Base-by-base conservation (phyloP, 495 filamentous ascomycete genomes). In the Halenospora varia region DNA sequence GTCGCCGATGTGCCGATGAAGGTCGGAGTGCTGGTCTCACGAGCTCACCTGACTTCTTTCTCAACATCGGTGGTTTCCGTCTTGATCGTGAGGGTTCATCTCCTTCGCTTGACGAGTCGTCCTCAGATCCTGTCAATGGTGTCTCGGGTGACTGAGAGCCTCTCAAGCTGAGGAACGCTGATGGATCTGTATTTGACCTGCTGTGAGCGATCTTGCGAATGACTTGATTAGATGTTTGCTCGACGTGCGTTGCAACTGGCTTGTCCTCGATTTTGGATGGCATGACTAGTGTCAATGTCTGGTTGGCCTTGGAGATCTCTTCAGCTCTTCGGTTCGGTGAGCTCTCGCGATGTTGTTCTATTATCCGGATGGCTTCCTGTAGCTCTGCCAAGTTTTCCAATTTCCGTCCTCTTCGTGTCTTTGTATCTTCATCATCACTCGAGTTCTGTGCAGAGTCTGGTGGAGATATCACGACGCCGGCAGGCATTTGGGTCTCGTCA, bases 11-110 rank as follows among this genome's bases (percentile, higher is more conserved):
- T 22, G 64, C 61, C 2, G 86, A 88, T 3, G 89, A 71, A 23
- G 87, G 84, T 49, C 93, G 86, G 41, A 98, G 78, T 1, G 94
- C 96, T 3, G 94, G 96, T 61, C 93, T 86, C 51, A 98, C 94
- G 50, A 97, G 80, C 71, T 98, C 94, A 22, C 94, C 94, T 40
- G 94, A 97, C 79, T 98, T 98, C 78, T 98, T 98, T 55, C 94
- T 85, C 51, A 98, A 85, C 85, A 97, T 90, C 19, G 84, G 84
- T 19, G 91, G 91, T 72, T 89, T 92, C 41, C 71, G 69, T 61
- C 72, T 60, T 60, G 76, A 53, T 20, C 54, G 22, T 22, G 50
- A 47, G 11, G 86, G 82, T 23, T 85, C 86, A 45, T 87, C 86
- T 57, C 84, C 82, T 41, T 78, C 76, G 15, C 68, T 69, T 26